These are phyloP conservation scores for Speleostelium caveatum DNA, from an alignment of 78 protist species.

Conservation along the genomic window DNA sequence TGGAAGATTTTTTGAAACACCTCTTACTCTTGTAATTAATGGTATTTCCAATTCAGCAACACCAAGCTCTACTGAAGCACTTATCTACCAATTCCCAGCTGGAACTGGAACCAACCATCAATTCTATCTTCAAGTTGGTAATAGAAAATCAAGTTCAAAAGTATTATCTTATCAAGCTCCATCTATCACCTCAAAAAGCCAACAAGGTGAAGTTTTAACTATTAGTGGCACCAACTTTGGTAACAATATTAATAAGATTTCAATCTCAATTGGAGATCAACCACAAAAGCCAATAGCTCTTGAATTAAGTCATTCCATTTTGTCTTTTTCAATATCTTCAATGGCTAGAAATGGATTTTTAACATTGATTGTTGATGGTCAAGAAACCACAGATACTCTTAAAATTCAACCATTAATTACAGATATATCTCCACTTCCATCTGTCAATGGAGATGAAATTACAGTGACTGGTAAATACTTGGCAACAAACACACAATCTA, in stretches of 20 bases:
- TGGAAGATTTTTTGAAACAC: constrained; percentile 23
- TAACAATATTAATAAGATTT: no score
- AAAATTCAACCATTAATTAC: not conserved
- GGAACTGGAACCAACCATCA: not conserved
- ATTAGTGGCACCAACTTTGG: not conserved
- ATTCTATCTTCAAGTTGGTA: not conserved
- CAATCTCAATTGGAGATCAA: not conserved
- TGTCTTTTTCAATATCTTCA: no score
- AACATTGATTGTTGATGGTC: not conserved
- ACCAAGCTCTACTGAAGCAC: no score
- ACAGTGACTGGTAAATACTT: not conserved
- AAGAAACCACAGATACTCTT: not conserved
- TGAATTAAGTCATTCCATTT: not conserved
- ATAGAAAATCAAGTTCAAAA: not conserved
- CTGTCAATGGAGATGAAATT: not conserved
- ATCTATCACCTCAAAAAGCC: not conserved
- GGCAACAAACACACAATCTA: no score
- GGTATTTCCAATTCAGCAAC: not conserved
- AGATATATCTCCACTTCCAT: not conserved
- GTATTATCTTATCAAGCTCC: not conserved
- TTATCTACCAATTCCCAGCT: not conserved
- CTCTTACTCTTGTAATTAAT: not conserved
- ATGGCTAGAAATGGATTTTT: no score
- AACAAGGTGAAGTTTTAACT: not conserved
- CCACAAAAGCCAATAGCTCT: not conserved